Evolutionary conservation across 73 alveolate genomes (phyloP).

Genomic region (Uronychia setigera): DNA sequence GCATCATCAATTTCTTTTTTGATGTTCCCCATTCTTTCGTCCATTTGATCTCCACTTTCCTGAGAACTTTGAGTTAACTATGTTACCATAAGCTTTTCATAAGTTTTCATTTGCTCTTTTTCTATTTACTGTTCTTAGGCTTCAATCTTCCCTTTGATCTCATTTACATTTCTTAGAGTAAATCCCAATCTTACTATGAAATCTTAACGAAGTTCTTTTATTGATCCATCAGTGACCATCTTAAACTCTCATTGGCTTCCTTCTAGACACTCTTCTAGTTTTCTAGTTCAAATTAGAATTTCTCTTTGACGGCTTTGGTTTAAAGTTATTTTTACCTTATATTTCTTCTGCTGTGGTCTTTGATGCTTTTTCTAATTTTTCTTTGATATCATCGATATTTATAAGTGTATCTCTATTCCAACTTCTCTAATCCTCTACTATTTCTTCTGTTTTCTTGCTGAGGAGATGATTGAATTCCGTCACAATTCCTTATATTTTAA

Average conservation of each 20-base stretch:
- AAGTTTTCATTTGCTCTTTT: neutral
- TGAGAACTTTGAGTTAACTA: neutral
- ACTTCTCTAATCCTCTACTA: too few species aligned
- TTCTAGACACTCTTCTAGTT: neutral
- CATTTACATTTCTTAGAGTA: neutral
- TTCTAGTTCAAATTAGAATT: neutral
- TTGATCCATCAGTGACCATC: neutral
- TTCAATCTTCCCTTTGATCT: neutral
- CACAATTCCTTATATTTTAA: neutral
- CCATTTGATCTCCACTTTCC: neutral
- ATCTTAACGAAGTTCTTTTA: neutral
- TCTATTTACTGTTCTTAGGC: neutral
- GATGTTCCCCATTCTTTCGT: neutral
- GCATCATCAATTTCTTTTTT: neutral
- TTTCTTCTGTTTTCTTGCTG: neutral
- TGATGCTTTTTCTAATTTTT: neutral
- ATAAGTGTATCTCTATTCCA: too few species aligned
- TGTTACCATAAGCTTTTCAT: neutral
- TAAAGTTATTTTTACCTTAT: neutral
- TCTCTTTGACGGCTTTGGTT: neutral
- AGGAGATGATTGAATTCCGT: neutral
- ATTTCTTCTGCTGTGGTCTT: neutral
- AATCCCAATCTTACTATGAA: neutral
- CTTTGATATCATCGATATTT: neutral
- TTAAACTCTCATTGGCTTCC: neutral